Evolutionary conservation across 1,284 basidiomycete species (phyloP), one percentile per base, ranked within the genome.

Genomic region (Puccinia horiana): DNA sequence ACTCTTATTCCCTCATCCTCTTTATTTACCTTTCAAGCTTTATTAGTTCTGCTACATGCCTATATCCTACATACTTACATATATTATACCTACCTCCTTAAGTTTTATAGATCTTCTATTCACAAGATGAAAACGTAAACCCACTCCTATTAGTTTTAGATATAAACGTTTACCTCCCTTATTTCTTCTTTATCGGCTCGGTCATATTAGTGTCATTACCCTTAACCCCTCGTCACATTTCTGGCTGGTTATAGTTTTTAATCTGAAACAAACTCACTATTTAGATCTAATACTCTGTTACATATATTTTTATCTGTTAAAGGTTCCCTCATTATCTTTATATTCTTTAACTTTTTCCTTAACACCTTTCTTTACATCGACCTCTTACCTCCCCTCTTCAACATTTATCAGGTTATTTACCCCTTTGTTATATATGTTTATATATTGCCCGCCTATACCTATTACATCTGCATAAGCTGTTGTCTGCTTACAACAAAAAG

Each of bases 81-180:
- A 58, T 58, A 58, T 58, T n/a, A 58, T 58, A 58, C 56, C 29
- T 32, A 23, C 29, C 29, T 23, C 29, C 56, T 58, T 58, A n/a
- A n/a, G 56, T 58, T 58, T 44, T 44, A 44, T 44, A 44, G 42
- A 44, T 44, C 42, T 44, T 44, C 42, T 44, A 44, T 44, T 44
- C 42, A 44, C 42, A 44, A 44, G 42, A 44, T 44, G 42, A 44
- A 44, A 44, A 44, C 56, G 29, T 32, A 58, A 58, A 58, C 20
- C 29, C 56, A 58, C 56, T 58, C 56, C 20, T 58, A 58, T 23
- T n/a, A 58, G 56, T 58, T 58, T 58, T n/a, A n/a, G 16, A 8
- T 44, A 58, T 58, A 58, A 58, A 58, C 29, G 56, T 58, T 58
- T 58, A 58, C 56, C 56, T n/a, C 56, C 56, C 56, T 58, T 58